A percentile compares a stretch with the other conserved stretches of the same genome.
Evolutionary conservation across 306 rosid genomes (phyloP).

Genomic region (cucumber (Cucumis sativus)): Cucumber_9930_V3 NC_026660.2:27172001-27172500

Average conservation of each 20-base stretch:
- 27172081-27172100: neutral
- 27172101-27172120: neutral
- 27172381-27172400: constrained; percentile 77
- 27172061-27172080: neutral
- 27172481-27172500: constrained; percentile 90
- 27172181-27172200: neutral
- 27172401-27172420: constrained; percentile 87
- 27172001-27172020: neutral
- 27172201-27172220: neutral
- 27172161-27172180: neutral
- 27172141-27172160: neutral
- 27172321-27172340: constrained; percentile 79
- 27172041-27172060: neutral
- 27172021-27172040: neutral
- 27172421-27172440: constrained; percentile 84
- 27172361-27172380: constrained; percentile 98
- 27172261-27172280: neutral
- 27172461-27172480: constrained; percentile 96
- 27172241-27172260: neutral
- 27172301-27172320: constrained; percentile 88
- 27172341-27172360: constrained; percentile 97
- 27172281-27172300: constrained; percentile 41
- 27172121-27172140: neutral
- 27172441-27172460: constrained; percentile 88
- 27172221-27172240: neutral